Conservation (phyloP, 2,329 filamentous ascomycete genomes). For the Teratosphaeria pseudoeucalypti region DNA sequence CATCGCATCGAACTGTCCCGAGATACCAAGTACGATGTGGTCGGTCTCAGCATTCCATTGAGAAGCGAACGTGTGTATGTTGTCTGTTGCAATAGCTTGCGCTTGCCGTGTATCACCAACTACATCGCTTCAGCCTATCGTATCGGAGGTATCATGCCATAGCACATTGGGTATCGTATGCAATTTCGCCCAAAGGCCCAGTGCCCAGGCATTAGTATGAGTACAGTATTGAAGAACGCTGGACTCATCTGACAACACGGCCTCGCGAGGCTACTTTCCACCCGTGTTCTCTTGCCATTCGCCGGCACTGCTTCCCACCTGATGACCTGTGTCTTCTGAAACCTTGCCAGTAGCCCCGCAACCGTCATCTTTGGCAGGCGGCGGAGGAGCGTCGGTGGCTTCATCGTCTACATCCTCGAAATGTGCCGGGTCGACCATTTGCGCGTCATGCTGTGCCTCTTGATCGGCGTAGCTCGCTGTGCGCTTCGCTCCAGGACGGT, state of each 20-base stretch:
- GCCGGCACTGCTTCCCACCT: slow-evolving; percentile 18
- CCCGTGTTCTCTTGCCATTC: slow-evolving; percentile 17
- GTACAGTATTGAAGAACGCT: neutral
- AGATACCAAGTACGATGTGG: neutral
- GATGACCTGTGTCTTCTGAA: slow-evolving; percentile 2
- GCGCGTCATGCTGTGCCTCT: slow-evolving; percentile 15
- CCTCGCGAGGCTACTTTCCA: neutral
- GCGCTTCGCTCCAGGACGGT: neutral
- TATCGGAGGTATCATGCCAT: neutral
- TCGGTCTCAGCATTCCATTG: neutral
- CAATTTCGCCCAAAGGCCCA: neutral
- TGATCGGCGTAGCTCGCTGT: slow-evolving; percentile 1
- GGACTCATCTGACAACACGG: neutral
- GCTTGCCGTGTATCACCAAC: neutral
- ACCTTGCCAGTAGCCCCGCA: neutral
- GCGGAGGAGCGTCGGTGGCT: slow-evolving; percentile 25
- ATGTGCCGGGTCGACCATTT: slow-evolving; percentile 35
- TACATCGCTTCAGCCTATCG: neutral
- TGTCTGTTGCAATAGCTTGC: neutral
- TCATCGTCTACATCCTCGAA: slow-evolving; percentile 39
- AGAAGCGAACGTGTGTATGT: neutral
- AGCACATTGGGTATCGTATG: neutral
- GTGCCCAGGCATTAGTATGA: neutral
- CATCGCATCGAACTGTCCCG: neutral
- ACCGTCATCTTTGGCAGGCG: slow-evolving; percentile 16